Evolutionary conservation across 2,329 filamentous ascomycete genomes (phyloP), one percentile per base, ranked within the genome.

Genomic region (Clarireedia sp.): DNA sequence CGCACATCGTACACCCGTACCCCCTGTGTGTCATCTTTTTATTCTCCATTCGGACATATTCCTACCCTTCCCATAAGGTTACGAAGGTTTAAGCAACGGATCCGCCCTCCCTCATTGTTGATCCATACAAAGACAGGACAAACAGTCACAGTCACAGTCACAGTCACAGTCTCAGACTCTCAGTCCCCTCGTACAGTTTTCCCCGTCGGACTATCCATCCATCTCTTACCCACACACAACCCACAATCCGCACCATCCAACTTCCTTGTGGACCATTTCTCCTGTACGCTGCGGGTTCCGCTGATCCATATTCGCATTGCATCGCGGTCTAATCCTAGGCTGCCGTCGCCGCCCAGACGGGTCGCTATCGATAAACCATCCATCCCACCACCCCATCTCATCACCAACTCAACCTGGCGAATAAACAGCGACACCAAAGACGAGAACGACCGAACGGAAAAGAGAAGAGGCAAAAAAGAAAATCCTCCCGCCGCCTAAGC

Each of bases 281-380:
- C 16, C 24, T n/a, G 24, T 8, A 12, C 29, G 23, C 21, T 48
- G n/a, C 43, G 29, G 51, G 51, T 38, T 53, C 29, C 47, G 51
- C 33, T 53, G 51, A 53, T 53, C 51, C 17, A 48, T 52, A 52
- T 52, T 19, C 40, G 16, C 41, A 52, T 48, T 43, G 23, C 51
- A 54, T 54, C 51, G 43, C 48, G 41, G n/a, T 38, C 45, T 26
- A 47, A 51, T 44, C 49, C 49, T 24, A 36, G 24, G 33, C 29
- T 19, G 10, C 19, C 21, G 17, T 14, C 17, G 16, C 19, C 16
- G 23, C 16, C 19, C 17, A 19, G n/a, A 21, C 38, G 16, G 23
- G 14, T 46, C 41, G 26, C 50, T 52, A 52, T 52, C 50, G 26
- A 52, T 52, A 38, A 52, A 40, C 51, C 51, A 8, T 48, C 26